These are phyloP conservation scores for Hypoxylon cercidicola DNA, from an alignment of 495 filamentous ascomycete species.

Conservation along the genomic window DNA sequence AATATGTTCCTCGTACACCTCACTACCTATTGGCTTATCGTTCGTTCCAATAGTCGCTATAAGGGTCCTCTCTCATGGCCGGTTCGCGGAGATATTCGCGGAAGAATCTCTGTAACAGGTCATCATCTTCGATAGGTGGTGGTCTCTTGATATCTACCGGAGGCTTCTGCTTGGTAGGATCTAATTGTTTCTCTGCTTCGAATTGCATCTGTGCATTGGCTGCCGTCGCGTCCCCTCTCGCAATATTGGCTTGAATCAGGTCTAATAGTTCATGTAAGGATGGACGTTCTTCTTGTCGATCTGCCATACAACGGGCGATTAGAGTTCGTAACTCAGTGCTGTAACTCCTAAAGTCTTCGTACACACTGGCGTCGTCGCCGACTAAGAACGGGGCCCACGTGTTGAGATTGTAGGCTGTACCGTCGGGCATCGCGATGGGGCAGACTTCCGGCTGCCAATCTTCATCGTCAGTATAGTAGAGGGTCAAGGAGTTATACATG, in stretches of 20 bases:
- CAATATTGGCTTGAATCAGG: conserved; percentile 12
- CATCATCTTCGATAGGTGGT: conserved; percentile 23
- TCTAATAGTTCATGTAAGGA: conserved; percentile 12
- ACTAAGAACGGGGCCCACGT: conserved; percentile 36
- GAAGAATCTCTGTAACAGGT: conserved; percentile 20
- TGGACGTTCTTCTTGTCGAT: conserved; percentile 21
- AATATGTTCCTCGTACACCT: too few relatives aligned
- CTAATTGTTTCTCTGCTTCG: not conserved
- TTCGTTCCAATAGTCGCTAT: conserved; percentile 7
- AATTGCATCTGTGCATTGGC: conserved; percentile 2
- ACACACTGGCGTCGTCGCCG: not conserved
- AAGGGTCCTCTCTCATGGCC: conserved; percentile 11
- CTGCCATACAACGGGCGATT: conserved; percentile 36
- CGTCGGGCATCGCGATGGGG: conserved; percentile 24
- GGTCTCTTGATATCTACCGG: conserved; percentile 14
- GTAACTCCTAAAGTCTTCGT: conserved; percentile 9
- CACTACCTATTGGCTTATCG: not conserved
- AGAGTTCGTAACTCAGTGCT: conserved; percentile 21
- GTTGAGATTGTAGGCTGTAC: conserved; percentile 6
- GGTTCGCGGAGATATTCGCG: conserved; percentile 29
- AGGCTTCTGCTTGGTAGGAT: conserved; percentile 8
- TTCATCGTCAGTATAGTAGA: conserved; percentile 23
- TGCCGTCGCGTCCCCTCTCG: conserved; percentile 13
- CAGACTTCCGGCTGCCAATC: conserved; percentile 29
- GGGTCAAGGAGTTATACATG: conserved; percentile 31